Evolutionary conservation across 2,329 filamentous ascomycete species (phyloP).

Genomic region (Verticillium longisporum): DNA sequence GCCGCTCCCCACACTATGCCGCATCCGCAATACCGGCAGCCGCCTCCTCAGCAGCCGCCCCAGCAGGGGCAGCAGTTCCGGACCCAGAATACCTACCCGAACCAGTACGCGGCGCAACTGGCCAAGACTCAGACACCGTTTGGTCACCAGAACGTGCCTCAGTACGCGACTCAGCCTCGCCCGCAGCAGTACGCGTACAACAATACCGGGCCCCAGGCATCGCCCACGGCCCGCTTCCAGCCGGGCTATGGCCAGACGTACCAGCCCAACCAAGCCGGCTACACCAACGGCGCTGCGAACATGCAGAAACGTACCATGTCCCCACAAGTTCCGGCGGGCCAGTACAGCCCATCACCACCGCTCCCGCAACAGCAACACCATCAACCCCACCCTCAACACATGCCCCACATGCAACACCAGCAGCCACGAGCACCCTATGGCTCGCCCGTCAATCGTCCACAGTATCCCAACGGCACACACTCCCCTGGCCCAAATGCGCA

Average conservation of each 20-base stretch:
- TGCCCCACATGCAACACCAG: slow-evolving; percentile 11
- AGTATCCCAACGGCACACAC: slow-evolving; percentile 24
- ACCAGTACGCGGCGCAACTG: slow-evolving; percentile 41
- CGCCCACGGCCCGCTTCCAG: slow-evolving; percentile 34
- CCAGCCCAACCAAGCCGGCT: slow-evolving; percentile 27
- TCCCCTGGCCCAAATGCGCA: slow-evolving; percentile 22
- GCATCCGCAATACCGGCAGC: slow-evolving; percentile 28
- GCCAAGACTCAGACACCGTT: slow-evolving; percentile 46
- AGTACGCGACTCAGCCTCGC: slow-evolving; percentile 40
- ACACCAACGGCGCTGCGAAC: slow-evolving; percentile 34
- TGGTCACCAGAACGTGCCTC: slow-evolving; percentile 41
- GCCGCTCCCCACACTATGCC: slow-evolving; percentile 24
- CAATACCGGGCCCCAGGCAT: slow-evolving; percentile 27
- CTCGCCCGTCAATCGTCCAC: slow-evolving; percentile 14
- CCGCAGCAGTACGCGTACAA: slow-evolving; percentile 29
- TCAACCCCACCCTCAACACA: slow-evolving; percentile 15
- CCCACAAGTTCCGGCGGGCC: slow-evolving; percentile 32
- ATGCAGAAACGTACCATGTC: slow-evolving; percentile 35
- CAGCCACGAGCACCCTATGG: slow-evolving; percentile 16
- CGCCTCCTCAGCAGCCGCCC: slow-evolving; percentile 16
- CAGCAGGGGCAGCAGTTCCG: slow-evolving; percentile 39
- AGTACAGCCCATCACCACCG: slow-evolving; percentile 26
- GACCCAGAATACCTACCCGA: slow-evolving; percentile 39
- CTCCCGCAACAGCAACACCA: slow-evolving; percentile 12
- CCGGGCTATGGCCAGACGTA: slow-evolving; percentile 27